Conservation (phyloP, 1,284 basidiomycete species). For the Fomitopsis pinicola region DNA sequence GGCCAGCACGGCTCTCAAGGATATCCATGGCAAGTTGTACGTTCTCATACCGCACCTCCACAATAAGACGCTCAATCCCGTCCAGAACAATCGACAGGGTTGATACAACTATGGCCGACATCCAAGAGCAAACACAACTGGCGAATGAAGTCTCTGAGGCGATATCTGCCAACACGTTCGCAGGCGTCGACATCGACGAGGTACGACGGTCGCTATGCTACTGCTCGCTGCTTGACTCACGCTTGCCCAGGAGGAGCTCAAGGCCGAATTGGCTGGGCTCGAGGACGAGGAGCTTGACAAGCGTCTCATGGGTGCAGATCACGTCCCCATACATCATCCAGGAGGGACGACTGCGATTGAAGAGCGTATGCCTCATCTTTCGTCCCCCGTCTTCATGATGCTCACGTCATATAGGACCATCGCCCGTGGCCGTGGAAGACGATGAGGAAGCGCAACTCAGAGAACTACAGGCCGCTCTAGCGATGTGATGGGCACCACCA, state of each 20-base stretch:
- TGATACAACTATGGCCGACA: slow-evolving; percentile 86
- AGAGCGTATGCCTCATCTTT: slow-evolving; percentile 44
- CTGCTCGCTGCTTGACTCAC: slow-evolving; percentile 9
- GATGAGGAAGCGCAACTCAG: slow-evolving; percentile 93
- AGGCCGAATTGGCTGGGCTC: slow-evolving; percentile 82
- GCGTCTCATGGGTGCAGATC: slow-evolving; percentile 84
- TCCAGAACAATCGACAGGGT: slow-evolving; percentile 87
- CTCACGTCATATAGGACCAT: slow-evolving; percentile 33
- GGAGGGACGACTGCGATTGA: slow-evolving; percentile 51
- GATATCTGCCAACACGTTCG: slow-evolving; percentile 78
- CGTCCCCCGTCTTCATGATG: slow-evolving; percentile 7
- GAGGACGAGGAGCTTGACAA: slow-evolving; percentile 93
- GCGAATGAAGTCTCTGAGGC: slow-evolving; percentile 96
- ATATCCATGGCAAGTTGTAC: slow-evolving; percentile 90
- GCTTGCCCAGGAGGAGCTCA: slow-evolving; percentile 69
- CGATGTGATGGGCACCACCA: slow-evolving; percentile 55
- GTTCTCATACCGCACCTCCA: slow-evolving; percentile 30
- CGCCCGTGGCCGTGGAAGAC: slow-evolving; percentile 74
- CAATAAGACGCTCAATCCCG: slow-evolving; percentile 1
- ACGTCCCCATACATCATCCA: slow-evolving; percentile 86
- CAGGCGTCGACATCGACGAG: slow-evolving; percentile 70
- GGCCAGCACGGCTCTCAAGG: slow-evolving; percentile 87
- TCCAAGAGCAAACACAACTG: slow-evolving; percentile 91
- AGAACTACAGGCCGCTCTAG: slow-evolving; percentile 88
- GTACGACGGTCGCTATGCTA: slow-evolving; percentile 31